Evolutionary conservation across 2,329 filamentous ascomycete genomes (phyloP).

Genomic region (Trichoderma hamatum): DNA sequence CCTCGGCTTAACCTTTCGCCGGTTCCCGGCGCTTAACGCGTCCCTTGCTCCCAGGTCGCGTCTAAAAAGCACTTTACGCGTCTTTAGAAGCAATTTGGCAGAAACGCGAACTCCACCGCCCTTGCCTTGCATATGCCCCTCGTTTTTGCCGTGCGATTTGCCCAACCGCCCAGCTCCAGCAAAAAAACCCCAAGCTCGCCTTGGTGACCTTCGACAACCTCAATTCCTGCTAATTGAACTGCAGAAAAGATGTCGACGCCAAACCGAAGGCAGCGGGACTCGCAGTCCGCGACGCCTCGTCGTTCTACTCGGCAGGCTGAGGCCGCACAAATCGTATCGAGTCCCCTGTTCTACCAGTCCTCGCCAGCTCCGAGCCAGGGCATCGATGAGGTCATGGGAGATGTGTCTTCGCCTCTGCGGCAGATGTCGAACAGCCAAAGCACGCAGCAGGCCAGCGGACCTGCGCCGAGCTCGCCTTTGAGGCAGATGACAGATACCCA

Average conservation of each 20-base stretch:
- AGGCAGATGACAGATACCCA: slow-evolving; percentile 62
- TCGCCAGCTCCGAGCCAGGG: slow-evolving; percentile 42
- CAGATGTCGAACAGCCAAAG: slow-evolving; percentile 62
- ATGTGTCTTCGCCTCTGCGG: slow-evolving; percentile 57
- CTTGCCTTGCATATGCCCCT: slow-evolving; percentile 30
- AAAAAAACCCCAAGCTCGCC: not conserved
- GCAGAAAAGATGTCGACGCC: slow-evolving; percentile 46
- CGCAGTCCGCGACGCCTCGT: slow-evolving; percentile 53
- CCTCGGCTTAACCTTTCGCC: slow-evolving; percentile 40
- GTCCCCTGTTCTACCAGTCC: slow-evolving; percentile 76
- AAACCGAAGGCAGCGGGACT: slow-evolving; percentile 54
- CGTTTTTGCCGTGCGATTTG: slow-evolving; percentile 30
- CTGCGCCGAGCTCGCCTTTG: slow-evolving; percentile 61
- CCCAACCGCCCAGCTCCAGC: slow-evolving; percentile 15
- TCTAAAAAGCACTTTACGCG: slow-evolving; percentile 48
- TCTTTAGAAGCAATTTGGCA: slow-evolving; percentile 24
- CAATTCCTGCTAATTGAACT: slow-evolving; percentile 20
- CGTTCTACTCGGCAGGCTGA: slow-evolving; percentile 46
- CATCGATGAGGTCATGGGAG: slow-evolving; percentile 38
- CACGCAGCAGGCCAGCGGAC: slow-evolving; percentile 41
- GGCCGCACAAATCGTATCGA: slow-evolving; percentile 64
- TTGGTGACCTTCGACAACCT: slow-evolving; percentile 28
- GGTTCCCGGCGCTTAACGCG: slow-evolving; percentile 31
- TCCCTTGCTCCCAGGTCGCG: slow-evolving; percentile 28
- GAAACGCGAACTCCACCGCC: slow-evolving; percentile 33